These are phyloP conservation scores for Pseudonectria buxi DNA, from an alignment of 2,329 filamentous ascomycete species.

Conservation along the genomic window DNA sequence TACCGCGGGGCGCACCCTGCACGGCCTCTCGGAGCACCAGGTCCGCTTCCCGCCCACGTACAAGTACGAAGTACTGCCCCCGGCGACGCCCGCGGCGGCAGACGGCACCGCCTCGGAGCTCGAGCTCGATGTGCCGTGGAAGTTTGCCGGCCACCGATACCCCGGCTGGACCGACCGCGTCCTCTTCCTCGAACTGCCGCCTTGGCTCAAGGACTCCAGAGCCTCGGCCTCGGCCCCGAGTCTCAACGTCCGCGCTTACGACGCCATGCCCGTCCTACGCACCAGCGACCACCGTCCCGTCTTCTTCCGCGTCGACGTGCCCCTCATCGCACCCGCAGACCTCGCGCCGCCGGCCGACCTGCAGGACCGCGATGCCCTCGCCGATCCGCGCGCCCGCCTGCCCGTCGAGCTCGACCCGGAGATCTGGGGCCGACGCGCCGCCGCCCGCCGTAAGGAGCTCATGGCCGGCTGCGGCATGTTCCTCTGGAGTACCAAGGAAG, in stretches of 20 bases:
- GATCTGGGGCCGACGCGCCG: conserved; percentile 45
- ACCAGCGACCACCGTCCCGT: conserved; percentile 87
- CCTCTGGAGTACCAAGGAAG: conserved; percentile 47
- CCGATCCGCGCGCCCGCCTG: conserved; percentile 38
- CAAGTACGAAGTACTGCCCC: conserved; percentile 59
- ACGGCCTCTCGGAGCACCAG: conserved; percentile 67
- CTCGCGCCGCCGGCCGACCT: conserved; percentile 29
- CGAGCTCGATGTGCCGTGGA: conserved; percentile 21
- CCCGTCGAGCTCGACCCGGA: conserved; percentile 49
- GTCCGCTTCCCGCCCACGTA: conserved; percentile 88
- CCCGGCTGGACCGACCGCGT: conserved; percentile 93
- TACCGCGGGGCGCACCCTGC: conserved; percentile 61
- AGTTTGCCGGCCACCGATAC: conserved; percentile 70
- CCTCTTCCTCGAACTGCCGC: conserved; percentile 61
- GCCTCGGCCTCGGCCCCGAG: conserved; percentile 13
- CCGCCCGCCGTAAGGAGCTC: conserved; percentile 39
- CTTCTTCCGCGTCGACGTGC: conserved; percentile 61
- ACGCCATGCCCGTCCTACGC: conserved; percentile 68
- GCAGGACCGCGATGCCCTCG: conserved; percentile 13
- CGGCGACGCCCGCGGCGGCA: conserved; percentile 22
- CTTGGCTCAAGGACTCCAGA: conserved; percentile 36
- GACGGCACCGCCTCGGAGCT: conserved; percentile 1
- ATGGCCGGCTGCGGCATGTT: conserved; percentile 49
- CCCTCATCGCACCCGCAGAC: conserved; percentile 42
- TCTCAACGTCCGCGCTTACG: conserved; percentile 58